Conservation (phyloP, 2,329 filamentous ascomycete genomes). For the Aspergillus udagawae region DNA sequence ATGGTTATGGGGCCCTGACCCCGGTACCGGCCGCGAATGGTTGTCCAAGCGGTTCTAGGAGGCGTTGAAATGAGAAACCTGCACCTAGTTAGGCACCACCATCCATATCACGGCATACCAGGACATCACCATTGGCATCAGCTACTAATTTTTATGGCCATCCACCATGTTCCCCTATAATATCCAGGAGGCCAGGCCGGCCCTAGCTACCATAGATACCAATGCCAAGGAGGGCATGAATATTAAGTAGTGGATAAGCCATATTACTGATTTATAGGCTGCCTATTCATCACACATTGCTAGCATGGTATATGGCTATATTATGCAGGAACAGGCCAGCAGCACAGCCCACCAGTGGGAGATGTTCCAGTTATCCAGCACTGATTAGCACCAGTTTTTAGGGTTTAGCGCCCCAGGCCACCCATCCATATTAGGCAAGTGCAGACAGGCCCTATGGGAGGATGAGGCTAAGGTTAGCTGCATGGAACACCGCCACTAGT, state of each 20-base stretch:
- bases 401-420: too few species aligned
- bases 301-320: too few species aligned
- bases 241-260: neutral
- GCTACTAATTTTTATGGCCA: conserved; percentile 2
- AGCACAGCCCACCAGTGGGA: too few species aligned
- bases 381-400: too few species aligned
- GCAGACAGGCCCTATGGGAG: conserved; percentile 1
- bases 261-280: conserved; percentile 7
- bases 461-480: neutral
- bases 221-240: neutral
- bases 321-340: too few species aligned
- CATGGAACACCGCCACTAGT: neutral
- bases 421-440: neutral
- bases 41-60: neutral
- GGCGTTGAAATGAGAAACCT: neutral
- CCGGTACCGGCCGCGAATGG: neutral
- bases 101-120: neutral
- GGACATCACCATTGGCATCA: conserved; percentile 8
- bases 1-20: neutral
- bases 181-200: neutral
- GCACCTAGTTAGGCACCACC: too few species aligned
- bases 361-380: too few species aligned
- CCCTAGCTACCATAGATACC: neutral
- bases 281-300: neutral
- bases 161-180: conserved; percentile 5